Evolutionary conservation across 495 filamentous ascomycete species (phyloP), one percentile per base, ranked within the genome.

Genomic region (Massariosphaeria phaeospora): DNA sequence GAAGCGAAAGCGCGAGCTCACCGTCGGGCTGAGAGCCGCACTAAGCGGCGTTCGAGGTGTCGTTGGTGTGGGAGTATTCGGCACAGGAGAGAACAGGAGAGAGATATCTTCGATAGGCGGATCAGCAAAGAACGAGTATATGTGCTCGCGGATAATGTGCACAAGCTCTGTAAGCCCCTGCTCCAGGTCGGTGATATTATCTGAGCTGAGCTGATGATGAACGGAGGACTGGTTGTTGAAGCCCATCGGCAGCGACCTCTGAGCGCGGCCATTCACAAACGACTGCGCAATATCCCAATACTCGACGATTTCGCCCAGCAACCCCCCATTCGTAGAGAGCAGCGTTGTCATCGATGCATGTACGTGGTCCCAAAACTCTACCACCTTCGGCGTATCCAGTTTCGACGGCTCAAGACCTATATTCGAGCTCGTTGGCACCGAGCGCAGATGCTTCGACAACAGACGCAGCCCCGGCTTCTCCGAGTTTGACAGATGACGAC

Each of bases 221-320:
- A 83, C 79, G 36, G 80, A 79, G 50, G 87, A 91, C 60, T 88
- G 83, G 12, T 88, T 88, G 64, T 95, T 88, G 50, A 90, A 85
- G 11, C 91, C 91, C 29, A 78, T 75, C 0, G 94, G 93, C 48
- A 98, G 74, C 15, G 81, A 79, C 58, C 78, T 83, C 66, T 96
- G 91, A 40, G 83, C 82, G 47, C 82, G 89, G 15, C 89, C 90
- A 29, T 91, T 84, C 46, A 96, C 86, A 71, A 97, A 98, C 1
- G 85, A 85, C 60, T 91, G 84, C 0, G 90, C 84, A 2, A 84
- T 91, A 57, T 95, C 88, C 91, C 91, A 95, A 68, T 95, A 96
- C 54, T 91, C 88, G 13, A 94, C 70, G 2, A 96, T 81, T 64
- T 98, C 93, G 2, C 88, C 90, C 17, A 97, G 73, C 25, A 97